Evolutionary conservation across 345 rosid species (phyloP).

Genomic region (Corchorus olitorius): DNA sequence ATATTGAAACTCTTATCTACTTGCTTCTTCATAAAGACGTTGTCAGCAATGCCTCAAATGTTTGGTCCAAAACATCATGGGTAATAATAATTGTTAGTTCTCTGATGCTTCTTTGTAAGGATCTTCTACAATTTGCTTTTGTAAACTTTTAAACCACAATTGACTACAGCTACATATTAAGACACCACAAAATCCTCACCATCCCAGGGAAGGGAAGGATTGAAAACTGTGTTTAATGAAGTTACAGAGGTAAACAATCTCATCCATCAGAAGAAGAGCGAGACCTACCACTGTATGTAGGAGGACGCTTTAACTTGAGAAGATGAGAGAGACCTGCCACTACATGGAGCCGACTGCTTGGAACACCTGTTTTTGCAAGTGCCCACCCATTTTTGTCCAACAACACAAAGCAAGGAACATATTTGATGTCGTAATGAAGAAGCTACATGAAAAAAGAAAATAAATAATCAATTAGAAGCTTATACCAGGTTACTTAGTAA

Average conservation of each 20-base stretch:
- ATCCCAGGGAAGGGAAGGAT: neutral
- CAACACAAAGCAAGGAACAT: constrained; percentile 90
- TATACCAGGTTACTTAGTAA: neutral
- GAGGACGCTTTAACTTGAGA: constrained; percentile 72
- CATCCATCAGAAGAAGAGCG: neutral
- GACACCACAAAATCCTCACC: neutral
- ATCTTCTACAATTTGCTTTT: neutral
- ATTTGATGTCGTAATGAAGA: constrained; percentile 82
- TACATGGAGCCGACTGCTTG: constrained; percentile 82
- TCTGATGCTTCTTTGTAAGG: neutral
- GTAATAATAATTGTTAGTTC: neutral
- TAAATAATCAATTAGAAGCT: constrained; percentile 6
- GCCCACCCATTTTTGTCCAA: constrained; percentile 85
- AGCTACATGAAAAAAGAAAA: constrained; percentile 50
- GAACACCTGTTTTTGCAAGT: constrained; percentile 83
- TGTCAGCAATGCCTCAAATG: neutral
- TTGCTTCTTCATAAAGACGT: constrained; percentile 10
- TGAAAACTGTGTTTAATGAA: neutral
- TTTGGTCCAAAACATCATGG: neutral
- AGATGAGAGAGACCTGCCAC: constrained; percentile 89
- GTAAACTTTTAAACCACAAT: neutral
- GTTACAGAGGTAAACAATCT: neutral
- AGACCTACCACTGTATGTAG: constrained; percentile 4
- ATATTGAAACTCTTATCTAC: neutral
- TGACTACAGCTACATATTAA: neutral